phyloP scores from a whole-genome alignment of 257 asterid species.

The Leonotis leonurus region DNA sequence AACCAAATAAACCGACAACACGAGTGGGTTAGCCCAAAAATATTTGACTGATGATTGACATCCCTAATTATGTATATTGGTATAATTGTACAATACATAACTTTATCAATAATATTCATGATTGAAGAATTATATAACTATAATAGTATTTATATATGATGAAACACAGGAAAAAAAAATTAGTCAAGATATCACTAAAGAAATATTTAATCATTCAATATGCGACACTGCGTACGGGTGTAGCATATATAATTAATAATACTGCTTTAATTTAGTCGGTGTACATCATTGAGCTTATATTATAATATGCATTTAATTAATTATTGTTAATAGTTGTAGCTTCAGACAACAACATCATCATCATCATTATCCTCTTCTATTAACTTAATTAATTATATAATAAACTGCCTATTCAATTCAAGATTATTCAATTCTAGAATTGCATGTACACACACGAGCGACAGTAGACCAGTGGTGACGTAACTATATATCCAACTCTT shows the following conservation, averaged over 20 bases:
- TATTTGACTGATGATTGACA: no score
- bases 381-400: background rate
- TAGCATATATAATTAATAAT: conserved; percentile 1
- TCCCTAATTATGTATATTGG: no score
- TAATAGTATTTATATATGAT: background rate
- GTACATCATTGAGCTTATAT: background rate
- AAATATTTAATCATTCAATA: background rate
- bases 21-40: no score
- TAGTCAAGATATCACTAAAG: background rate
- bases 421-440: background rate
- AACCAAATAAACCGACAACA: no score
- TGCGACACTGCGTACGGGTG: background rate
- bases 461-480: conserved; percentile 26
- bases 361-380: conserved; percentile 9
- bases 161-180: background rate
- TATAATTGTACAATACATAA: no score
- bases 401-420: background rate
- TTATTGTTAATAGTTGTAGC: background rate
- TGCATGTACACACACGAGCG: conserved; percentile 20
- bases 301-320: background rate
- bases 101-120: background rate
- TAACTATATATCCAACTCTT: conserved; percentile 16
- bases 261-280: conserved; percentile 2
- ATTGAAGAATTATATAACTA: background rate
- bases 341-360: background rate